A percentile compares a stretch with the other conserved stretches of the same genome.
These are phyloP conservation scores for Cenchrus fungigraminus DNA, from an alignment of 176 grass and related monocot species.

Conservation along the genomic window DNA sequence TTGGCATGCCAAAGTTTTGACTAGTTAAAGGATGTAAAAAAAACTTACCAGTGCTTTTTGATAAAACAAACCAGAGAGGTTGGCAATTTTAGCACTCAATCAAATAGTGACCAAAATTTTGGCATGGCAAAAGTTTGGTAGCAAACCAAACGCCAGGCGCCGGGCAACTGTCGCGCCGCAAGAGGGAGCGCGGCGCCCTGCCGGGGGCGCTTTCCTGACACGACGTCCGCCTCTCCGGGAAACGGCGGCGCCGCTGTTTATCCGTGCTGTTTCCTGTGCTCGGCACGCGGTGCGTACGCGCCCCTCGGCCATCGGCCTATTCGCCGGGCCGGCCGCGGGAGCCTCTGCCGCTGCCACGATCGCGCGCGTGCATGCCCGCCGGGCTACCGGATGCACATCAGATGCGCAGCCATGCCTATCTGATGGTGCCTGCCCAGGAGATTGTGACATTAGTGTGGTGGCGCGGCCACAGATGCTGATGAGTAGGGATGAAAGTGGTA, in stretches of 20 bases:
- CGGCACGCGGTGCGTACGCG: background rate
- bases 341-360: background rate
- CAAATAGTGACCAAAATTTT: too few species aligned
- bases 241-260: slow-evolving; percentile 12
- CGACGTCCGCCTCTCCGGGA: background rate
- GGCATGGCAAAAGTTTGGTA: too few species aligned
- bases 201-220: background rate
- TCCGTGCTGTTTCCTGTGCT: background rate
- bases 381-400: background rate
- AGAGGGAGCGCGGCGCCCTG: background rate
- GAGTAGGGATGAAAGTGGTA: too few species aligned
- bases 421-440: background rate
- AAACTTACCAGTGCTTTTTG: too few species aligned
- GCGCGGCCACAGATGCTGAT: background rate
- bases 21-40: too few species aligned
- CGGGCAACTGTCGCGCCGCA: background rate
- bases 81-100: too few species aligned
- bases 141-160: too few species aligned
- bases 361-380: background rate
- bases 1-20: too few species aligned
- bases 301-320: too few species aligned
- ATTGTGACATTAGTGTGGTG: background rate
- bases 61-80: too few species aligned
- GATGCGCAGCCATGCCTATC: background rate
- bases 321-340: background rate